Evolutionary conservation across 352 stramenopile species (phyloP).

Genomic region (Phytopythium cucurbitacearum): DNA sequence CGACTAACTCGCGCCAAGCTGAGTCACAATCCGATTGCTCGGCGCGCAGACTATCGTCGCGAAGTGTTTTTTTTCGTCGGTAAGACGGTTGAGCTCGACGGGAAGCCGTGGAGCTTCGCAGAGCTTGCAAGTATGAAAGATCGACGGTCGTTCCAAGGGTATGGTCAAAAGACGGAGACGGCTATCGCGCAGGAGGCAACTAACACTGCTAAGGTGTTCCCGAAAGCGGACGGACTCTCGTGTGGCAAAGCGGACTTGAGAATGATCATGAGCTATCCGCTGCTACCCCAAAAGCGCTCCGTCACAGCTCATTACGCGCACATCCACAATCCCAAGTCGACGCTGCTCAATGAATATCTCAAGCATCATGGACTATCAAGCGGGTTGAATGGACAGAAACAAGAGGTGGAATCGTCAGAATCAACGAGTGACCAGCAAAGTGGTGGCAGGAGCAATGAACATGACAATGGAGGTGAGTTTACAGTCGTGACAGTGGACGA

Average conservation of each 20-base stretch:
- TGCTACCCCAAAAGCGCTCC: constrained; percentile 13
- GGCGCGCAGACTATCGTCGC: constrained; percentile 68
- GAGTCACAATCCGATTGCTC: constrained; percentile 70
- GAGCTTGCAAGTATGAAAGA: constrained; percentile 75
- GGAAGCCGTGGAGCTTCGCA: constrained; percentile 44
- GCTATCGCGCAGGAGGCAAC: constrained; percentile 8
- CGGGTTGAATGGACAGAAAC: no score
- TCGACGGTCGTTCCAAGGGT: constrained; percentile 38
- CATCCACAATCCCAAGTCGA: constrained; percentile 39
- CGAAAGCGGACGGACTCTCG: constrained; percentile 13
- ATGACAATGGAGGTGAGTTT: no score
- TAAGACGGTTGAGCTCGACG: constrained; percentile 59
- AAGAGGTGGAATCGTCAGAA: no score
- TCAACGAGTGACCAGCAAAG: no score
- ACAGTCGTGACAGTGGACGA: constrained; percentile 41
- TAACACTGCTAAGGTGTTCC: constrained; percentile 14
- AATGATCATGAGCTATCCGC: constrained; percentile 39
- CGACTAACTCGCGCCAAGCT: constrained; percentile 46
- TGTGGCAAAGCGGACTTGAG: constrained; percentile 17
- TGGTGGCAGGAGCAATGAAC: no score
- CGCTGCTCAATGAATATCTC: constrained; percentile 18
- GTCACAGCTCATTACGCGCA: constrained; percentile 33
- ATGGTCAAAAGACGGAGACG: not conserved
- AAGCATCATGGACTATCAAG: constrained; percentile 5
- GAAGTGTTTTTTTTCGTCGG: constrained; percentile 81